phyloP scores from a whole-genome alignment of 345 rosid genomes.

The Pseudoturritis turrita region DNA sequence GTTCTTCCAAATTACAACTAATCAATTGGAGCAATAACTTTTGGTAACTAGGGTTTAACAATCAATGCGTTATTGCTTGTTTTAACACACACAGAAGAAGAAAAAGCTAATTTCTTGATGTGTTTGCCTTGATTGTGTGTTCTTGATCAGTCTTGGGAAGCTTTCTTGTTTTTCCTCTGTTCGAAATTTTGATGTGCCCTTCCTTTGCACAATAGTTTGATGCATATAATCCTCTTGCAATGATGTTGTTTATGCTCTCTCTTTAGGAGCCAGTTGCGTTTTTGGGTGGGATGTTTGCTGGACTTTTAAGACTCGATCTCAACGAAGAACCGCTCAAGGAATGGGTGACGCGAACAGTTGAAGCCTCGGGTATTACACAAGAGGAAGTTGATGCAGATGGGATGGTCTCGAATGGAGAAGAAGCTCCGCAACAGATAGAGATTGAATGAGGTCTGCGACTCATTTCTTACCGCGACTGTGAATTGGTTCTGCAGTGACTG shows the following conservation, averaged over 20 bases:
- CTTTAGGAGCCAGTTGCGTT: constrained; percentile 38
- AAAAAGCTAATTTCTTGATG: not conserved
- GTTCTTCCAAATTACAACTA: not conserved
- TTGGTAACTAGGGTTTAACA: too few species aligned
- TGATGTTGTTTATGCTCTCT: not conserved
- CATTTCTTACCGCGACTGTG: not conserved
- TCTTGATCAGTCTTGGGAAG: not conserved
- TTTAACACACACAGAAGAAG: too few species aligned
- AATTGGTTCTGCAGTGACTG: not conserved
- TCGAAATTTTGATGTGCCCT: not conserved
- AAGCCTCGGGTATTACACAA: constrained; percentile 32
- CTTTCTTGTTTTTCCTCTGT: not conserved
- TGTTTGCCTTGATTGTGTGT: not conserved
- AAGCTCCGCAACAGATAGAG: constrained; percentile 35
- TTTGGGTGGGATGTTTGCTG: constrained; percentile 39
- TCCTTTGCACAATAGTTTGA: too few species aligned
- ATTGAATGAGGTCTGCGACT: constrained; percentile 17
- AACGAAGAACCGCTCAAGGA: constrained; percentile 35
- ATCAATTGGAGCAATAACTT: not conserved
- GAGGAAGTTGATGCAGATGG: constrained; percentile 29
- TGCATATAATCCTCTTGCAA: not conserved
- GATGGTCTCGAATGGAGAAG: constrained; percentile 9
- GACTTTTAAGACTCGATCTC: constrained; percentile 31
- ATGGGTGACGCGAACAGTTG: constrained; percentile 34
- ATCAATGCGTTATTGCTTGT: too few species aligned